These are phyloP conservation scores for Penicillium maclennaniae DNA, from an alignment of 495 filamentous ascomycete genomes.

Conservation along the genomic window DNA sequence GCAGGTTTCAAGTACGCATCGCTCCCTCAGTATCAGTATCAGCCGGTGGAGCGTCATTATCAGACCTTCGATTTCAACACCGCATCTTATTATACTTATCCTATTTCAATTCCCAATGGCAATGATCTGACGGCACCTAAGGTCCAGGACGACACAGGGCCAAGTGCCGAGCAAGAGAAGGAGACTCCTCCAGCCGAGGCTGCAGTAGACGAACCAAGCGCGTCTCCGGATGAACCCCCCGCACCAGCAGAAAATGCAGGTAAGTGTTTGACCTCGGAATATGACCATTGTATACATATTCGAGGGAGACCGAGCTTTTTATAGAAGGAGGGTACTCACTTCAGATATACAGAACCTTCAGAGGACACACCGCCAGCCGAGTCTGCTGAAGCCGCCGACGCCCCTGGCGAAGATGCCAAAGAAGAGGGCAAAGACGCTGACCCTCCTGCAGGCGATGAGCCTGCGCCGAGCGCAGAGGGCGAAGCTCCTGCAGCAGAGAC, in stretches of 20 bases:
- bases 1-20: constrained; percentile 41
- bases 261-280: constrained; percentile 16
- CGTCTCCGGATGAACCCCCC: constrained; percentile 21
- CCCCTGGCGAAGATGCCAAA: constrained; percentile 19
- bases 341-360: constrained; percentile 20
- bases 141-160: constrained; percentile 36
- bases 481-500: constrained; percentile 19
- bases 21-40: constrained; percentile 39
- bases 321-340: constrained; percentile 12
- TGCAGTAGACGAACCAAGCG: constrained; percentile 12
- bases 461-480: constrained; percentile 14
- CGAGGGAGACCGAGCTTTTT: not conserved
- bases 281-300: not conserved
- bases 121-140: constrained; percentile 39
- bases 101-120: constrained; percentile 28
- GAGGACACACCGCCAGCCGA: constrained; percentile 27
- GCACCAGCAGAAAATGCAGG: constrained; percentile 27
- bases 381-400: constrained; percentile 20
- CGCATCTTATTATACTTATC: constrained; percentile 32
- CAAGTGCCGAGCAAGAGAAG: constrained; percentile 25
- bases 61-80: constrained; percentile 39
- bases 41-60: constrained; percentile 36
- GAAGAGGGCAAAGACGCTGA: constrained; percentile 21
- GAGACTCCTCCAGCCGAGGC: constrained; percentile 21
- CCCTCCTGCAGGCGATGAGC: constrained; percentile 13